phyloP scores from a whole-genome alignment of 345 rosid species.

The Aegle marmelos region DNA sequence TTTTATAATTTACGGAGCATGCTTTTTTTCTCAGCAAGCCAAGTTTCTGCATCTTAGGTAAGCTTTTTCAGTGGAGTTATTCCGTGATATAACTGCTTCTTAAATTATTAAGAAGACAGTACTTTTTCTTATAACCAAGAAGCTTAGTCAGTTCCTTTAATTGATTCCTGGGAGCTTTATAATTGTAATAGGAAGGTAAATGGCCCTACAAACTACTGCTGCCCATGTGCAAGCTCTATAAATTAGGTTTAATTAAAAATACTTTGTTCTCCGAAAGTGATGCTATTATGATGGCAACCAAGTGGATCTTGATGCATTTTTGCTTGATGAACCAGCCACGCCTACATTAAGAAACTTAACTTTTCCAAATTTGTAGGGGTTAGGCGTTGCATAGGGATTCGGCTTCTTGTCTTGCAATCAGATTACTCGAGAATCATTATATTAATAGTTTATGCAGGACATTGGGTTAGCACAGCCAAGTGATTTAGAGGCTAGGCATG shows the following conservation, averaged over 20 bases:
- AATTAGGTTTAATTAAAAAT: neutral
- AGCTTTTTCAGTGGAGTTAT: neutral
- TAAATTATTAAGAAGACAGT: neutral
- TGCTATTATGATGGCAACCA: neutral
- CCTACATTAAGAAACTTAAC: neutral
- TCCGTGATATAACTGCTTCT: neutral
- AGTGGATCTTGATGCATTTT: neutral
- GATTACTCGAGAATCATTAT: neutral
- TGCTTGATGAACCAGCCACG: neutral
- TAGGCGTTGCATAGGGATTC: constrained; percentile 5
- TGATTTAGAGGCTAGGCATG: neutral
- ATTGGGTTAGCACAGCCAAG: neutral
- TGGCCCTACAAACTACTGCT: constrained; percentile 23
- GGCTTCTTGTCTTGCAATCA: constrained; percentile 5
- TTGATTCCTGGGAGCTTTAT: neutral
- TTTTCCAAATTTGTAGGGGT: constrained; percentile 18
- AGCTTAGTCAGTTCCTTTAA: neutral
- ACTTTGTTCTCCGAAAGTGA: neutral
- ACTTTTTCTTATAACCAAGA: neutral
- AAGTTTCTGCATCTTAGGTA: too few species aligned
- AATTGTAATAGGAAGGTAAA: neutral
- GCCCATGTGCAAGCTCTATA: constrained; percentile 19
- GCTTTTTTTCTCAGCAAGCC: neutral
- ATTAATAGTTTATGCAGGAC: neutral
- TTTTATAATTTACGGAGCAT: neutral